Evolutionary conservation across 192 early-diverging fungal genomes (phyloP).

Genomic region (Chytriomyces confervae): DNA sequence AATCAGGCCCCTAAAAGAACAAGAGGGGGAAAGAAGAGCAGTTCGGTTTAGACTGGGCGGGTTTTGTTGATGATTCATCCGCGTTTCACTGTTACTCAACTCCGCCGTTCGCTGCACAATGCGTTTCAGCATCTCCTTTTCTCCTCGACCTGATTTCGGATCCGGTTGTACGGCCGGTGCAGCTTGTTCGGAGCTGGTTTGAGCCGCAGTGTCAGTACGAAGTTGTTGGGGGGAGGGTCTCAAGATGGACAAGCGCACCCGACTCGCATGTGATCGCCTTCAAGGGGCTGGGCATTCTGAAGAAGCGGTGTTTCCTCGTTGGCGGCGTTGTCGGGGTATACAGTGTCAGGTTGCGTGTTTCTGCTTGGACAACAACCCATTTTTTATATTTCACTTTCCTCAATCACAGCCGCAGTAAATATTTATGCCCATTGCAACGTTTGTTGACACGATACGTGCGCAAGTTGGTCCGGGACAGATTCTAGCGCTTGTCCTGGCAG

Average conservation of each 20-base stretch:
- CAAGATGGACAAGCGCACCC: not conserved
- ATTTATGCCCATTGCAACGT: not conserved
- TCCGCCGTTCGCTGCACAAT: conserved; percentile 52
- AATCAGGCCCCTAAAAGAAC: conserved; percentile 40
- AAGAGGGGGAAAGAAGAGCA: not conserved
- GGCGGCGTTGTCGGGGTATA: not conserved
- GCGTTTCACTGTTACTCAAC: conserved; percentile 37
- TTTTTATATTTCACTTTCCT: not conserved
- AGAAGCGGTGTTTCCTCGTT: not conserved
- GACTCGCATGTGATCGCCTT: not conserved
- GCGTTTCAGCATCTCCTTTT: conserved; percentile 45
- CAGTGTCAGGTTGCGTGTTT: not conserved
- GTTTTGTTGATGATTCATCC: not conserved
- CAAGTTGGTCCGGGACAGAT: not conserved
- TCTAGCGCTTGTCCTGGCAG: not conserved
- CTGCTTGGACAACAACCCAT: not conserved
- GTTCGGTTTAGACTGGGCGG: not conserved
- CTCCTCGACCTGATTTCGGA: conserved; percentile 2
- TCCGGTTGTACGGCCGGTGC: not conserved
- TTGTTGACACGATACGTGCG: not conserved
- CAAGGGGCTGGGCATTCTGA: not conserved
- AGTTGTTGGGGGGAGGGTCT: not conserved
- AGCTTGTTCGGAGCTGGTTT: not conserved
- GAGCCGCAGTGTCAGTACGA: not conserved
- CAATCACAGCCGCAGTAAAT: not conserved